Evolutionary conservation across 202 grass and related monocot genomes (phyloP).

Genomic region (Zizania palustris): DNA sequence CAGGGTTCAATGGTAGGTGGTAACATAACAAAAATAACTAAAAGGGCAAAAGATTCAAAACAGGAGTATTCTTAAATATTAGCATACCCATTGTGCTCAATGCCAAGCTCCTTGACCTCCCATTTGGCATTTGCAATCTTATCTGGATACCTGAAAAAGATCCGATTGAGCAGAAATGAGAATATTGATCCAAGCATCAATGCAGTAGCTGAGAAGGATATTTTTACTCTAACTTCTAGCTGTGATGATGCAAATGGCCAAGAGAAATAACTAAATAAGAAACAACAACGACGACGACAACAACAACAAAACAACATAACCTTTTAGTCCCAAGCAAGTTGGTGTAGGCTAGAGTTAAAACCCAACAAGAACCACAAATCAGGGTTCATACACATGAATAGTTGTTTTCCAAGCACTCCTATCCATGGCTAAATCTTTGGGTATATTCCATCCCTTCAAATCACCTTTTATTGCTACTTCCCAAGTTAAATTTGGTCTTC

Average conservation of each 20-base stretch:
- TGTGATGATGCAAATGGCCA: constrained; percentile 12
- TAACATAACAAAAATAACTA: not conserved
- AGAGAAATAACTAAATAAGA: constrained; percentile 23
- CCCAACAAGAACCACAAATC: no score
- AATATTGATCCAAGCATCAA: constrained; percentile 36
- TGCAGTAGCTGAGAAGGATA: constrained; percentile 37
- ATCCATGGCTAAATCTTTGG: no score
- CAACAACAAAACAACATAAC: no score
- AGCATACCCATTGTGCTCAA: constrained; percentile 97
- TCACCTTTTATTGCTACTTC: no score
- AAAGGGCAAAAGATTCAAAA: constrained; percentile 26
- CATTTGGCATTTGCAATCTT: constrained; percentile 98
- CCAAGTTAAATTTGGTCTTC: no score
- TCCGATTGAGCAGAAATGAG: constrained; percentile 15
- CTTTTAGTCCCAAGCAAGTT: no score
- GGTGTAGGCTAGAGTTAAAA: no score
- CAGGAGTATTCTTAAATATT: constrained; percentile 37
- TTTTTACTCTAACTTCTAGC: constrained; percentile 6
- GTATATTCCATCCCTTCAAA: no score
- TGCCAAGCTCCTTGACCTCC: constrained; percentile 98
- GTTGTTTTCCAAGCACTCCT: no score
- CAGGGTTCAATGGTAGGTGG: constrained; percentile 23
- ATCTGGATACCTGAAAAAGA: constrained; percentile 85
- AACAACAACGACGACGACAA: no score
- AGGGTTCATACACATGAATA: no score